Conservation (phyloP, 306 rosid species). For the Cicer bijugum region DNA sequence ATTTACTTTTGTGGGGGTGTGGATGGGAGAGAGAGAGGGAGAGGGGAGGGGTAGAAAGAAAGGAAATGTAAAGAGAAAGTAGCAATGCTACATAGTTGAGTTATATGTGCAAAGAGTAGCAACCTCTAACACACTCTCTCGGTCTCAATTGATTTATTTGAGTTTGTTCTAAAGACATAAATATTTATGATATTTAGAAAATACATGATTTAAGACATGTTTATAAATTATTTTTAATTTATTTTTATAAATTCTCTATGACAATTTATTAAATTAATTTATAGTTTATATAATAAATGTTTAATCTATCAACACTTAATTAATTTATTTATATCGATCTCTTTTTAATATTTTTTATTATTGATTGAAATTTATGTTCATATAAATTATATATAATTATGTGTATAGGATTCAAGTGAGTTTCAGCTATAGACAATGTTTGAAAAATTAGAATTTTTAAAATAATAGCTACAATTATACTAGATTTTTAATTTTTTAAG, state of each 20-base stretch:
- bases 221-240: too few relatives aligned
- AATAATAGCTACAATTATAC: too few relatives aligned
- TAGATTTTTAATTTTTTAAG: too few relatives aligned
- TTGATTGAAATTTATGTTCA: not conserved
- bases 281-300: too few relatives aligned
- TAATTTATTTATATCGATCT: too few relatives aligned
- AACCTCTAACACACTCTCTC: not conserved
- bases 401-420: not conserved
- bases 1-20: not conserved
- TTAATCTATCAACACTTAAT: too few relatives aligned
- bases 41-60: not conserved
- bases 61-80: constrained; percentile 33
- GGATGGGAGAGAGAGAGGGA: not conserved
- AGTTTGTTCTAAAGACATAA: too few relatives aligned
- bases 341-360: not conserved
- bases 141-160: too few relatives aligned
- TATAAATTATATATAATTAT: not conserved
- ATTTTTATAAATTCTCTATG: too few relatives aligned
- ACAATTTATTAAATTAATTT: too few relatives aligned
- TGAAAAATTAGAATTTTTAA: not conserved
- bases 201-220: too few relatives aligned
- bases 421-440: not conserved
- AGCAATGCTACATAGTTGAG: constrained; percentile 39
- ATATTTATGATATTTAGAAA: too few relatives aligned
- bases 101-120: constrained; percentile 32